Percentiles rank a stretch among this genome's conserved stretches.
Conservation (phyloP, 1,284 basidiomycete species). For the Cutaneotrichosporon sp. region DNA sequence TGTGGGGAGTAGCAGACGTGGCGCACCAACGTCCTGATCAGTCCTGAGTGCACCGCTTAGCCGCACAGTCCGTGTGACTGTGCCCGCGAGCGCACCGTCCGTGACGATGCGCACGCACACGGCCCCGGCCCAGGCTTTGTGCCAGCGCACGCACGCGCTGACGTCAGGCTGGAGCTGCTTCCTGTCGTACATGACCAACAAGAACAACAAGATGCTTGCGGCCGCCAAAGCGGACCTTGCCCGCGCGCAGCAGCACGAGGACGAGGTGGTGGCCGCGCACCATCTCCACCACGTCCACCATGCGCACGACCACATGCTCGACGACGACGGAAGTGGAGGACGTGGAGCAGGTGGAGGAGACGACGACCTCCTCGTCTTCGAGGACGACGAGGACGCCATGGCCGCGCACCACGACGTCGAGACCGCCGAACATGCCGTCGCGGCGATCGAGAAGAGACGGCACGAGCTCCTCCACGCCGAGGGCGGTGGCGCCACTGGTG, state of each 20-base stretch:
- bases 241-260: slow-evolving; percentile 21
- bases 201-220: slow-evolving; percentile 31
- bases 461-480: slow-evolving; percentile 22
- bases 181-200: slow-evolving; percentile 38
- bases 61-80: neutral
- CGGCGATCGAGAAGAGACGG: slow-evolving; percentile 20
- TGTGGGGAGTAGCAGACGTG: no score
- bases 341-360: slow-evolving; percentile 15
- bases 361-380: neutral
- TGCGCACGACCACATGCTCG: slow-evolving; percentile 1
- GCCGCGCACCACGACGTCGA: slow-evolving; percentile 17
- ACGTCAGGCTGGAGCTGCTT: slow-evolving; percentile 56
- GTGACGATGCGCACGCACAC: no score
- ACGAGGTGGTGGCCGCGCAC: slow-evolving; percentile 13
- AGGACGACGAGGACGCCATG: slow-evolving; percentile 1
- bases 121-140: neutral
- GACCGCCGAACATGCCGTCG: slow-evolving; percentile 18
- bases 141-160: neutral
- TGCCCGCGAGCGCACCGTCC: neutral
- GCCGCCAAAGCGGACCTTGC: slow-evolving; percentile 17
- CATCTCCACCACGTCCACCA: neutral
- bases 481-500: slow-evolving; percentile 33
- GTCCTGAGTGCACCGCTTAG: neutral
- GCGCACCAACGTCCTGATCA: no score
- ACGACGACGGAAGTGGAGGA: slow-evolving; percentile 16